Conservation (phyloP, 2,329 filamentous ascomycete genomes). For the Fonsecaea pedrosoi region DNA sequence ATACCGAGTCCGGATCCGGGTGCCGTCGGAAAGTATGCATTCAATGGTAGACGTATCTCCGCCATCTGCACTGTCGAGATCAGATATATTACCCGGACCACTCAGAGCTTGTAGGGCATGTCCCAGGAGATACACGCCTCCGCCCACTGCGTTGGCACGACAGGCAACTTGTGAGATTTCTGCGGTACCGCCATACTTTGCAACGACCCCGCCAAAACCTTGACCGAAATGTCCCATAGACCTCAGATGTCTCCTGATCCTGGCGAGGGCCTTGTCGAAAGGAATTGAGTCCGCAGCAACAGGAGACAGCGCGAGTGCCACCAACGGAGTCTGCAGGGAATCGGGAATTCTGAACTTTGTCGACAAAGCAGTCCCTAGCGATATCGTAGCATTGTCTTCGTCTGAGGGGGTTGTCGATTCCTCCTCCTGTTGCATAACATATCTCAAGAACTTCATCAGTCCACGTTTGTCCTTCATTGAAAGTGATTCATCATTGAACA, state of each 20-base stretch:
- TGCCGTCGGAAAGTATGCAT: constrained; percentile 48
- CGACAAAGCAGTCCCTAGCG: constrained; percentile 55
- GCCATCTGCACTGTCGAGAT: constrained; percentile 13
- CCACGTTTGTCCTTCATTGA: constrained; percentile 80
- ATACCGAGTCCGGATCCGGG: constrained; percentile 46
- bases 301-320: constrained; percentile 78
- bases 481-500: constrained; percentile 79
- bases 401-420: constrained; percentile 51
- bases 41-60: constrained; percentile 40
- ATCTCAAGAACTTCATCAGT: constrained; percentile 93
- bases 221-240: constrained; percentile 88
- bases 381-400: constrained; percentile 62
- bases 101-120: constrained; percentile 63
- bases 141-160: constrained; percentile 87
- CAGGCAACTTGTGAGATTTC: constrained; percentile 93
- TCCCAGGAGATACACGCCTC: constrained; percentile 85
- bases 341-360: constrained; percentile 70
- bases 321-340: constrained; percentile 69
- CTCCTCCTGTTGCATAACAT: constrained; percentile 75
- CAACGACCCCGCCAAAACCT: constrained; percentile 86
- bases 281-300: constrained; percentile 61
- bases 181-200: constrained; percentile 89
- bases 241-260: constrained; percentile 78
- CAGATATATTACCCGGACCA: not conserved
- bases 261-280: constrained; percentile 72